A percentile compares a stretch with the other conserved stretches of the same genome.
Conservation (phyloP, 2,329 filamentous ascomycete genomes). For the Fusarium brachygibbosum region DNA sequence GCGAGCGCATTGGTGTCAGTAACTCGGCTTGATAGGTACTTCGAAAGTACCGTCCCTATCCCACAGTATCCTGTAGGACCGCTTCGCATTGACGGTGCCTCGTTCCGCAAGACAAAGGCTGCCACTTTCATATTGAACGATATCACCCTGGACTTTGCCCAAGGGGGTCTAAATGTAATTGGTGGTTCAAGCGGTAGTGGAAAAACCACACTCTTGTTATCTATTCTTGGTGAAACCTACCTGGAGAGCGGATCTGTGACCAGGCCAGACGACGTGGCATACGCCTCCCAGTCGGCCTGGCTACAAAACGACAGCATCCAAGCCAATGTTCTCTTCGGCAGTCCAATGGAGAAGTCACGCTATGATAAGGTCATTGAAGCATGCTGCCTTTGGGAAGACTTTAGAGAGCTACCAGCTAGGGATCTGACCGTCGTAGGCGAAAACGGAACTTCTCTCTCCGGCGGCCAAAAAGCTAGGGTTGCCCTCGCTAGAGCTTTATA, state of each 20-base stretch:
- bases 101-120: conserved; percentile 64
- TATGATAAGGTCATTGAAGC: conserved; percentile 70
- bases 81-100: conserved; percentile 61
- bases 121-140: conserved; percentile 64
- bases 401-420: conserved; percentile 63
- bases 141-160: conserved; percentile 65
- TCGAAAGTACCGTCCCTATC: conserved; percentile 64
- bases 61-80: conserved; percentile 63
- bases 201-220: conserved; percentile 68
- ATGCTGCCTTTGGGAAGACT: conserved; percentile 65
- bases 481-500: conserved; percentile 70
- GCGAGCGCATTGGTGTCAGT: conserved; percentile 59
- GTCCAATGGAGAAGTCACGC: conserved; percentile 63
- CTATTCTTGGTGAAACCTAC: conserved; percentile 68
- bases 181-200: conserved; percentile 68
- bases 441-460: conserved; percentile 67
- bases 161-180: conserved; percentile 67
- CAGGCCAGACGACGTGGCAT: conserved; percentile 66
- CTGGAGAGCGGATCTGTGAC: conserved; percentile 63
- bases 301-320: conserved; percentile 69
- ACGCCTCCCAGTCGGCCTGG: conserved; percentile 70
- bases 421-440: conserved; percentile 68
- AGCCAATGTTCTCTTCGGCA: conserved; percentile 69
- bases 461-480: conserved; percentile 69
- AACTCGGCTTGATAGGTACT: conserved; percentile 67